These are phyloP conservation scores for Blastomyces silverae DNA, from an alignment of 2,329 filamentous ascomycete species.

Conservation along the genomic window DNA sequence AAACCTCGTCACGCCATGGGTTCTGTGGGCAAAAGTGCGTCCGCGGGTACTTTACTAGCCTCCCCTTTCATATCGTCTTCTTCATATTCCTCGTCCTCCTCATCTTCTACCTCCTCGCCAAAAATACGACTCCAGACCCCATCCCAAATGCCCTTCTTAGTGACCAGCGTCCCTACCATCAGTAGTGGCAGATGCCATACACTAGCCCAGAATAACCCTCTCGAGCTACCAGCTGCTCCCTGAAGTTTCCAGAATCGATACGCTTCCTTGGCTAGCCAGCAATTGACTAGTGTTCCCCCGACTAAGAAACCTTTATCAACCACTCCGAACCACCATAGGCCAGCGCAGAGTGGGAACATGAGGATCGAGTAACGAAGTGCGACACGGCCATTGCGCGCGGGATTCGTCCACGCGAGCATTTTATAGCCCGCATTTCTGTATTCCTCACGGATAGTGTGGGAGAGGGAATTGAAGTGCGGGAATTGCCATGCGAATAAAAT, in stretches of 20 bases:
- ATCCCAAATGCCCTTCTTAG: slow-evolving; percentile 90
- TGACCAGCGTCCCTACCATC: slow-evolving; percentile 79
- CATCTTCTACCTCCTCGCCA: slow-evolving; percentile 55
- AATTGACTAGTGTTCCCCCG: slow-evolving; percentile 74
- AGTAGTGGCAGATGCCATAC: slow-evolving; percentile 92
- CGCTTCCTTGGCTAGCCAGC: slow-evolving; percentile 76
- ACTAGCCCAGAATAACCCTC: slow-evolving; percentile 90
- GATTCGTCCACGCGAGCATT: slow-evolving; percentile 82
- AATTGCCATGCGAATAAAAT: slow-evolving; percentile 96
- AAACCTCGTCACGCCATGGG: neutral
- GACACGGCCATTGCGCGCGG: slow-evolving; percentile 75
- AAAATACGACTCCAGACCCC: slow-evolving; percentile 66
- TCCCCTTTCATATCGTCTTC: slow-evolving; percentile 15
- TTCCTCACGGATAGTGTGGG: slow-evolving; percentile 80
- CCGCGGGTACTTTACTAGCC: neutral
- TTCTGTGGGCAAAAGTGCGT: neutral
- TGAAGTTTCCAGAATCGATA: slow-evolving; percentile 72
- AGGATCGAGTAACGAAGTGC: slow-evolving; percentile 77
- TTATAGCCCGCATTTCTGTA: slow-evolving; percentile 64
- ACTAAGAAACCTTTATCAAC: slow-evolving; percentile 80
- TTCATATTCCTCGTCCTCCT: slow-evolving; percentile 35
- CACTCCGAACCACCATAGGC: slow-evolving; percentile 68
- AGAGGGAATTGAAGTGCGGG: slow-evolving; percentile 93
- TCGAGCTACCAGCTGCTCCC: slow-evolving; percentile 71
- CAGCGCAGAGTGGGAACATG: slow-evolving; percentile 80